phyloP scores from a whole-genome alignment of 2,329 filamentous ascomycete species.

The Neofusicoccum parvum region DNA sequence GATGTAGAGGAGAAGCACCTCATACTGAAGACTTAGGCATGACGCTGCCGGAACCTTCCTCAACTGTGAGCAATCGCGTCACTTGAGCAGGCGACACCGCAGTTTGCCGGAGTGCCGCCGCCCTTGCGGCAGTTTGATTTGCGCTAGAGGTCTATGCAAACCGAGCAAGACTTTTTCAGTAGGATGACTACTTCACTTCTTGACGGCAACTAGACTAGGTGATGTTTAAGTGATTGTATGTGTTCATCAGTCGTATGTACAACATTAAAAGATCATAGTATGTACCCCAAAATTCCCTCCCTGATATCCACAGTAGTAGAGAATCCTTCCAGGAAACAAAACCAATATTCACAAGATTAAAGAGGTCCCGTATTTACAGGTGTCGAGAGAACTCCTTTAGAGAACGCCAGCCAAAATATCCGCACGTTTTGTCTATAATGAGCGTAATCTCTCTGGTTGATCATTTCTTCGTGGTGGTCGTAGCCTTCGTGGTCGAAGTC shows the following conservation, averaged over 20 bases:
- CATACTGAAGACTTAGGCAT: not conserved
- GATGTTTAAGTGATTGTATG: not conserved
- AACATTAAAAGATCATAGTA: not conserved
- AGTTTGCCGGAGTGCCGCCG: not conserved
- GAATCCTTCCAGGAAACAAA: not conserved
- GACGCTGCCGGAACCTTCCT: not conserved
- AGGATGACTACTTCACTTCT: too few species aligned
- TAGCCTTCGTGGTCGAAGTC: not conserved
- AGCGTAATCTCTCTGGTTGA: not conserved
- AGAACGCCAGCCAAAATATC: not conserved
- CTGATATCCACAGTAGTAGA: not conserved
- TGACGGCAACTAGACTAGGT: too few species aligned
- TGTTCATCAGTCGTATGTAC: not conserved
- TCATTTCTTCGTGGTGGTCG: not conserved
- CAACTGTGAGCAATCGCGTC: not conserved
- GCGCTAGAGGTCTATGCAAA: too few species aligned
- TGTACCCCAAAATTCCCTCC: not conserved
- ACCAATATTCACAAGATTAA: not conserved
- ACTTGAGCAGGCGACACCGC: not conserved
- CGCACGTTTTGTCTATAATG: not conserved
- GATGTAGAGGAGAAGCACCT: too few species aligned
- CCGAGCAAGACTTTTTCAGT: too few species aligned
- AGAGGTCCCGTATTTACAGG: not conserved
- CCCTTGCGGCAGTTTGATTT: not conserved
- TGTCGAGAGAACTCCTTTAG: too few species aligned